These are phyloP conservation scores for Plasmopara viticola DNA, from an alignment of 352 stramenopile species.

Conservation along the genomic window DNA sequence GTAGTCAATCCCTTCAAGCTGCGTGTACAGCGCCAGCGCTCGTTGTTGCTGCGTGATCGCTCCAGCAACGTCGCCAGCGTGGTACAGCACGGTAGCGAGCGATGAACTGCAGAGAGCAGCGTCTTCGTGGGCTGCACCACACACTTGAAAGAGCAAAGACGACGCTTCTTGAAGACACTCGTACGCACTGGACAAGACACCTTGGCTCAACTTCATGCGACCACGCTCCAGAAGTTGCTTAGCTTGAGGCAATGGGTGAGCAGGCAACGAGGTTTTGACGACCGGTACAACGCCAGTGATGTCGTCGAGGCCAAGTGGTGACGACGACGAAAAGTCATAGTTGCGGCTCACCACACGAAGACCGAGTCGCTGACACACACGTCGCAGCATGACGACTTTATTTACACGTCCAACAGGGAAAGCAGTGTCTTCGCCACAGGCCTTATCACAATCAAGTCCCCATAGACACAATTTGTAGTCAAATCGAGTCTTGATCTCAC, in stretches of 20 bases:
- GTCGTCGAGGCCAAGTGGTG: conserved; percentile 87
- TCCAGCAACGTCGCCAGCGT: conserved; percentile 84
- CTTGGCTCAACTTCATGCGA: conserved; percentile 71
- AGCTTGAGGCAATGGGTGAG: conserved; percentile 66
- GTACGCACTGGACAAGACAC: conserved; percentile 71
- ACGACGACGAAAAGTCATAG: conserved; percentile 74
- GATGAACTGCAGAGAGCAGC: conserved; percentile 89
- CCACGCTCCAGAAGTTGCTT: conserved; percentile 86
- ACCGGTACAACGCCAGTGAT: conserved; percentile 91
- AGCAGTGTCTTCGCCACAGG: conserved; percentile 5
- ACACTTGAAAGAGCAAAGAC: conserved; percentile 91
- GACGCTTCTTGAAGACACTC: conserved; percentile 87
- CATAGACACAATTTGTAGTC: conserved; percentile 74
- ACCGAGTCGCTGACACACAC: conserved; percentile 91
- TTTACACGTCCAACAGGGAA: conserved; percentile 48
- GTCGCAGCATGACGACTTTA: conserved; percentile 83
- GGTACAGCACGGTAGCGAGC: conserved; percentile 89
- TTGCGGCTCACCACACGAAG: conserved; percentile 85
- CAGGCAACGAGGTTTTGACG: conserved; percentile 88
- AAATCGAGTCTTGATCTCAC: conserved; percentile 68
- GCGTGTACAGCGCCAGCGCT: conserved; percentile 88
- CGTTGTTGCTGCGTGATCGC: conserved; percentile 88
- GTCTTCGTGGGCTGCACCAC: conserved; percentile 89
- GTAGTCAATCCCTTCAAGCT: conserved; percentile 91
- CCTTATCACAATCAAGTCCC: conserved; percentile 26